Percentiles rank a stretch among this genome's conserved stretches.
Evolutionary conservation across 352 stramenopile species (phyloP).

Genomic region (Pythium sp.): DNA sequence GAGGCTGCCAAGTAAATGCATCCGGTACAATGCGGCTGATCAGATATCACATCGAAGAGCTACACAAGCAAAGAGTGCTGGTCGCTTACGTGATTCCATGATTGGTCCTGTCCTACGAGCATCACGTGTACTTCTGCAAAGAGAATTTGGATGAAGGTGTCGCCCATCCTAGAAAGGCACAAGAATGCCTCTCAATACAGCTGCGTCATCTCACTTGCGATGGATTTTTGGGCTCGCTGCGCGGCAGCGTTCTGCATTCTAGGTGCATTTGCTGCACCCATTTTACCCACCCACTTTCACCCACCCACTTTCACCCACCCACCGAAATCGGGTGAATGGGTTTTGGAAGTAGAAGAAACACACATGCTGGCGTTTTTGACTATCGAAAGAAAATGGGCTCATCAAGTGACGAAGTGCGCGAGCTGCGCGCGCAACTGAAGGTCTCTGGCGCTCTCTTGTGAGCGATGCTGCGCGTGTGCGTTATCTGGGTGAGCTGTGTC

Average conservation of each 20-base stretch:
- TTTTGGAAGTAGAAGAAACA: background rate
- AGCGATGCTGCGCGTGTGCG: background rate
- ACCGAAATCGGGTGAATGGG: background rate
- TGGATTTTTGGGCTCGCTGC: background rate
- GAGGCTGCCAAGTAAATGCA: background rate
- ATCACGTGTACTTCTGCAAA: background rate
- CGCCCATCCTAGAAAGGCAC: background rate
- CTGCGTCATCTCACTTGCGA: background rate
- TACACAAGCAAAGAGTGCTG: background rate
- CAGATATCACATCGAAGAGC: background rate
- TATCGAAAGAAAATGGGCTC: background rate
- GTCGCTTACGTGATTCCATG: background rate
- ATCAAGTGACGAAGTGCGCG: constrained; percentile 1
- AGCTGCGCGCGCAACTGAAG: constrained; percentile 13
- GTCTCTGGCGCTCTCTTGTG: background rate
- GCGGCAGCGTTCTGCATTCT: background rate
- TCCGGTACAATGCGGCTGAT: background rate
- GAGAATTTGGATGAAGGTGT: background rate
- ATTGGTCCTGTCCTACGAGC: background rate
- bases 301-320: background rate
- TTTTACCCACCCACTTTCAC: background rate
- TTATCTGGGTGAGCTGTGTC: background rate
- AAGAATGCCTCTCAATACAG: no score
- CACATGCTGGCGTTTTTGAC: background rate
- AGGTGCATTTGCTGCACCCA: background rate